Evolutionary conservation across 768 basidiomycete species (phyloP).

Genomic region (Strobilomyces dryophilus): DNA sequence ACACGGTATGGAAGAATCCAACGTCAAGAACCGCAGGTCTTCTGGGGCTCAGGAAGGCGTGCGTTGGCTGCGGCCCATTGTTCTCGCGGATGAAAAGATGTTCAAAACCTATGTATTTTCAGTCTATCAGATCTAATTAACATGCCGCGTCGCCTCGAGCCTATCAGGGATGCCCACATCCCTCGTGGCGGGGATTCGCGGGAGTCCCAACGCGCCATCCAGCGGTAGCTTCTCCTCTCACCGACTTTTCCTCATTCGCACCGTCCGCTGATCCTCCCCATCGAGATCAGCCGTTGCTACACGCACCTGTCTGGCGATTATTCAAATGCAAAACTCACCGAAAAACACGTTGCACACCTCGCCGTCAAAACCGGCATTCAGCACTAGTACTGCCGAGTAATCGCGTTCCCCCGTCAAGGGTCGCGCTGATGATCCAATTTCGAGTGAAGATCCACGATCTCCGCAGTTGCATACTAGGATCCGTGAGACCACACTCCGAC

Average conservation of each 20-base stretch:
- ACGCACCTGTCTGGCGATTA: conserved; percentile 1
- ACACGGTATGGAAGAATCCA: not conserved
- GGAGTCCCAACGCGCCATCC: not conserved
- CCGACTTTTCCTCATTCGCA: not conserved
- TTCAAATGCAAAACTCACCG: conserved; percentile 9
- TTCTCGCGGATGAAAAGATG: conserved; percentile 6
- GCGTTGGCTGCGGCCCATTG: conserved; percentile 5
- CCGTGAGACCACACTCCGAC: conserved; percentile 10
- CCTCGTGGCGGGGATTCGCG: not conserved
- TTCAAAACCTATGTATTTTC: not conserved
- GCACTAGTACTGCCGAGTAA: no score
- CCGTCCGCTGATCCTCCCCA: conserved; percentile 5
- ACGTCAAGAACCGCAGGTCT: not conserved
- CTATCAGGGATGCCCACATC: not conserved
- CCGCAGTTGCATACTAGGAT: conserved; percentile 1
- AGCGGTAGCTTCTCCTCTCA: not conserved
- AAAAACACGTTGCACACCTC: conserved; percentile 12
- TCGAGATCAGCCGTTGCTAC: not conserved
- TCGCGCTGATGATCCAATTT: not conserved
- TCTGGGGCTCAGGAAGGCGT: not conserved
- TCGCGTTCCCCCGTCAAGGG: conserved; percentile 3
- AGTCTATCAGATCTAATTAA: conserved; percentile 3
- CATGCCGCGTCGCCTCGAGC: not conserved
- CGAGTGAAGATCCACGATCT: not conserved
- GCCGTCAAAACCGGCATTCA: not conserved